Conservation (phyloP, 1,284 basidiomycete species). For the Trichosporon coremiiforme region DNA sequence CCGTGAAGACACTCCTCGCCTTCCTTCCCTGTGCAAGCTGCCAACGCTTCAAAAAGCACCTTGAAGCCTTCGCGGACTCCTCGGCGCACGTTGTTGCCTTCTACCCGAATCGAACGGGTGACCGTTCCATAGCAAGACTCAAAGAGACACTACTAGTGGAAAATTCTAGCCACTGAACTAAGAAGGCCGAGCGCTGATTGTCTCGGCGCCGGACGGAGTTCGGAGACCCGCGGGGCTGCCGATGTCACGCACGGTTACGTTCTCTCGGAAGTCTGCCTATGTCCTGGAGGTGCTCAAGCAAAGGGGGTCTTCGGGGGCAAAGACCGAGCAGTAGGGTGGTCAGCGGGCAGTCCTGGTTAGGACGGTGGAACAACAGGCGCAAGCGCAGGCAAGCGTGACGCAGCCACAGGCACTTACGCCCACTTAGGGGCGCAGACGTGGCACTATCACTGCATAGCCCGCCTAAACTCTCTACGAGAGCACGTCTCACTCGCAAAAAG, state of each 20-base stretch:
- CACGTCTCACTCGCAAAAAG: background rate
- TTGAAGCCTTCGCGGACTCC: background rate
- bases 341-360: too few species aligned
- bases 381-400: too few species aligned
- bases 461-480: too few species aligned
- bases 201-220: background rate
- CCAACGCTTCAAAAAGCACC: background rate
- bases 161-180: slow-evolving; percentile 15
- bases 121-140: slow-evolving; percentile 13
- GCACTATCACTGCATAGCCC: background rate
- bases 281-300: too few species aligned
- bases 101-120: slow-evolving; percentile 13
- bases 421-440: background rate
- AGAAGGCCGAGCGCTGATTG: slow-evolving; percentile 4
- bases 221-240: background rate
- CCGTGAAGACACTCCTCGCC: too few species aligned
- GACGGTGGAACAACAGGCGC: too few species aligned
- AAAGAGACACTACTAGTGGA: slow-evolving; percentile 7
- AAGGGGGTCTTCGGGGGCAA: too few species aligned
- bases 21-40: too few species aligned
- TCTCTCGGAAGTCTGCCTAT: too few species aligned
- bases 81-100: background rate
- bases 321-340: too few species aligned
- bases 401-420: too few species aligned
- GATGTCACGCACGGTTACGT: too few species aligned